These are phyloP conservation scores for Cephaloascus fragrans DNA, from an alignment of 805 yeast genomes.

Conservation along the genomic window DNA sequence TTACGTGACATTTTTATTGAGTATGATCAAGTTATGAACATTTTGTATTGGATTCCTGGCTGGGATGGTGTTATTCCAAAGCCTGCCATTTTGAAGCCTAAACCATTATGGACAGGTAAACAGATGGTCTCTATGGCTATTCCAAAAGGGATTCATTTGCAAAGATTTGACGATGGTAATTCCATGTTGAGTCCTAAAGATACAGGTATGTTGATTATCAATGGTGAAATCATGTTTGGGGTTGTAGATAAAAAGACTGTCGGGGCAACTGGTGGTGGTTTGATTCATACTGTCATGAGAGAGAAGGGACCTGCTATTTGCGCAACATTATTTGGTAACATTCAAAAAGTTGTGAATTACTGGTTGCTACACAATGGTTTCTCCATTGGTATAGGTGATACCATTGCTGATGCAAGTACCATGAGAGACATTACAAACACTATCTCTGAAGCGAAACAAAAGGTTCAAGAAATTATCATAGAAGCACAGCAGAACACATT, in stretches of 20 bases:
- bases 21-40: slow-evolving; percentile 91
- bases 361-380: slow-evolving; percentile 97
- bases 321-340: slow-evolving; percentile 82
- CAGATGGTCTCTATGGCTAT: slow-evolving; percentile 87
- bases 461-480: slow-evolving; percentile 87
- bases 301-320: slow-evolving; percentile 92
- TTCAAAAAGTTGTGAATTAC: slow-evolving; percentile 91
- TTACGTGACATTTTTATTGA: slow-evolving; percentile 82
- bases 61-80: slow-evolving; percentile 99
- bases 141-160: slow-evolving; percentile 92
- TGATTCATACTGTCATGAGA: slow-evolving; percentile 93
- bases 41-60: slow-evolving; percentile 94
- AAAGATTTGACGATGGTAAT: slow-evolving; percentile 85
- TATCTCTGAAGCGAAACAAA: slow-evolving; percentile 83
- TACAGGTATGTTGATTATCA: slow-evolving; percentile 88
- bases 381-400: slow-evolving; percentile 99
- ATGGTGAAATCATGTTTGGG: slow-evolving; percentile 96
- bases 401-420: slow-evolving; percentile 95
- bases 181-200: slow-evolving; percentile 82
- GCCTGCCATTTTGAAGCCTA: slow-evolving; percentile 90
- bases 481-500: slow-evolving; percentile 86
- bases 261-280: slow-evolving; percentile 97
- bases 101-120: slow-evolving; percentile 96
- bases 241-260: slow-evolving; percentile 97
- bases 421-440: slow-evolving; percentile 92